A percentile compares a stretch with the other conserved stretches of the same genome.
Conservation (phyloP, 495 filamentous ascomycete species). For the Penicillium salamii region DNA sequence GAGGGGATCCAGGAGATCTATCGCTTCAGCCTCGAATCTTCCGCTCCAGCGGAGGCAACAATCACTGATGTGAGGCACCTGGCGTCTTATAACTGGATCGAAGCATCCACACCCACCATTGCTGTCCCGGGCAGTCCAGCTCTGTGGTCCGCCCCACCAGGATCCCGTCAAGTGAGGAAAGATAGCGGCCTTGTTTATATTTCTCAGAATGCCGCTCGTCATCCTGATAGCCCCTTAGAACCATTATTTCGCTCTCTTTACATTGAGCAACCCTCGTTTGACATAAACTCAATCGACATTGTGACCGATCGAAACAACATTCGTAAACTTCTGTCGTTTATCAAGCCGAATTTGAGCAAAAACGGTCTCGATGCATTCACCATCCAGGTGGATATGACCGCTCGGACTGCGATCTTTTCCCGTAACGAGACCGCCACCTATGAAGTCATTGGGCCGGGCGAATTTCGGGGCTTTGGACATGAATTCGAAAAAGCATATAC, state of each 20-base stretch:
- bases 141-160: constrained; percentile 8
- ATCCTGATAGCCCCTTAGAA: constrained; percentile 41
- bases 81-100: constrained; percentile 1
- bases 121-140: constrained; percentile 15
- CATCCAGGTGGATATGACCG: constrained; percentile 41
- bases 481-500: constrained; percentile 52
- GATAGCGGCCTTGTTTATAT: constrained; percentile 15
- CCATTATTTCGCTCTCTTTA: constrained; percentile 50
- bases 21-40: background rate
- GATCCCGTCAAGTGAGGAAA: constrained; percentile 2
- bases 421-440: constrained; percentile 32
- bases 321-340: constrained; percentile 49
- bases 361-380: constrained; percentile 19
- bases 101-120: constrained; percentile 7
- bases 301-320: constrained; percentile 54
- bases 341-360: constrained; percentile 28
- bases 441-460: constrained; percentile 24
- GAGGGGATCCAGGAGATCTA: background rate
- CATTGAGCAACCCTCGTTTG: constrained; percentile 38
- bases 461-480: constrained; percentile 45
- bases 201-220: constrained; percentile 16
- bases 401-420: constrained; percentile 41
- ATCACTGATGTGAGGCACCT: background rate
- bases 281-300: constrained; percentile 41
- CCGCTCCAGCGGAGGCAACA: background rate